Evolutionary conservation across 495 filamentous ascomycete species (phyloP), one percentile per base, ranked within the genome.

Genomic region (Trichoderma gamsii): DNA sequence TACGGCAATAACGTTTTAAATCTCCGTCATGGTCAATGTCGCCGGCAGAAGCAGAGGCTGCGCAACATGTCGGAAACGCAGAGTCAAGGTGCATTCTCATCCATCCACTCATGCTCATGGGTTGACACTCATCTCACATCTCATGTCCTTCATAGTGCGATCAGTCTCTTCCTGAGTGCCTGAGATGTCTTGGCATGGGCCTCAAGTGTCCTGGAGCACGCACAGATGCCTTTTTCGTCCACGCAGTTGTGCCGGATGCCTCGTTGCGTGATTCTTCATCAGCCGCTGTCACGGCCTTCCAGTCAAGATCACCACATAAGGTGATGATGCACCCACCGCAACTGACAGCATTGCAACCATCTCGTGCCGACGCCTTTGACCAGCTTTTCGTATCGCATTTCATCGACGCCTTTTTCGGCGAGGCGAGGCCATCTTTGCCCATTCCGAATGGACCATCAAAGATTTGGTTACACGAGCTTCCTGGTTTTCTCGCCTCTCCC

Each of bases 1-100:
- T 18, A 11, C 16, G n/a, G 35, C 8, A 2, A 23, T n/a, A n/a
- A 49, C 21, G 6, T 8, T 49, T n/a, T 12, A 21, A 35, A 32
- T 61, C 63, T 7, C 35, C 63, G 18, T 15, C 16, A 65, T 65
- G 63, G 63, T 65, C 63, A 65, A 65, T 65, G 63, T 65, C 63
- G 21, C 63, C n/a, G 63, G 63, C 4, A 15, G 63, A 65, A 65
- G 63, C 35, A 65, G 35, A 44, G 63, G 63, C 63, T 65, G 63
- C 35, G 35, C 63, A 23, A 65, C 63, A 32, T 65, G 63, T 43
- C 63, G 63, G 35, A 41, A 21, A 21, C 63, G 63, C 11, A 65
- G 41, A 44, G 63, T 65, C 32, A 65, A 65, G 63, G 63, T 65
- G 16, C 38, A 7, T 38, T 38, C 35, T 38, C 35, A 4, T 38